A percentile compares a stretch with the other conserved stretches of the same genome.
Evolutionary conservation across 2,329 filamentous ascomycete genomes (phyloP).

Genomic region (Sarocladium kiliense): DNA sequence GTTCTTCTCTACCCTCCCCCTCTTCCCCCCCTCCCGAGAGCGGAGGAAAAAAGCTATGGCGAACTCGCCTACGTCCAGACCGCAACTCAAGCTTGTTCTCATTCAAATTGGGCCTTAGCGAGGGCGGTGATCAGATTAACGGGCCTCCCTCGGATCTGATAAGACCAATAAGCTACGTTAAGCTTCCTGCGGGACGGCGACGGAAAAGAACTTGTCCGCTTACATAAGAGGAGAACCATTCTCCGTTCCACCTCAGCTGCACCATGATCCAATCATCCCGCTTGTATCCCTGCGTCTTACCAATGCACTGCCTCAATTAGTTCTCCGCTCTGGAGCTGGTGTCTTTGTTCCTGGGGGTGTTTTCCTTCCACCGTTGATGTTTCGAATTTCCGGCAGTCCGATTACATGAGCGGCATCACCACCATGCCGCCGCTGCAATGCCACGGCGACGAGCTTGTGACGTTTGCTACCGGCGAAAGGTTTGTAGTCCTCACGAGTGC

Average conservation of each 20-base stretch:
- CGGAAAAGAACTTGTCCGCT: not conserved
- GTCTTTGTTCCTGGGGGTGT: not conserved
- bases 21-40: not conserved
- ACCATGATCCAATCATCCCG: not conserved
- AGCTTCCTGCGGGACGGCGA: not conserved
- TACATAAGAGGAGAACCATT: not conserved
- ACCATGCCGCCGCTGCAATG: not conserved
- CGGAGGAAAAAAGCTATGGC: not conserved
- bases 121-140: not conserved
- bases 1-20: not conserved
- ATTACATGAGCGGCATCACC: not conserved
- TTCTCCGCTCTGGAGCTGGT: too few relatives aligned
- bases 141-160: conserved; percentile 1
- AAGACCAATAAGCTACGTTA: not conserved
- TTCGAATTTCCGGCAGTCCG: not conserved
- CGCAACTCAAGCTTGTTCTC: not conserved
- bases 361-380: not conserved
- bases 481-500: not conserved
- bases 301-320: not conserved
- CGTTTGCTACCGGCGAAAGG: conserved; percentile 1
- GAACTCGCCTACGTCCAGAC: not conserved
- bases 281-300: not conserved
- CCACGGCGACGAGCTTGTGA: conserved; percentile 1
- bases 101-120: too few relatives aligned
- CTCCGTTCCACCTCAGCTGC: not conserved